Evolutionary conservation across 2,329 filamentous ascomycete genomes (phyloP).

Genomic region (Sporothrix sp.): DNA sequence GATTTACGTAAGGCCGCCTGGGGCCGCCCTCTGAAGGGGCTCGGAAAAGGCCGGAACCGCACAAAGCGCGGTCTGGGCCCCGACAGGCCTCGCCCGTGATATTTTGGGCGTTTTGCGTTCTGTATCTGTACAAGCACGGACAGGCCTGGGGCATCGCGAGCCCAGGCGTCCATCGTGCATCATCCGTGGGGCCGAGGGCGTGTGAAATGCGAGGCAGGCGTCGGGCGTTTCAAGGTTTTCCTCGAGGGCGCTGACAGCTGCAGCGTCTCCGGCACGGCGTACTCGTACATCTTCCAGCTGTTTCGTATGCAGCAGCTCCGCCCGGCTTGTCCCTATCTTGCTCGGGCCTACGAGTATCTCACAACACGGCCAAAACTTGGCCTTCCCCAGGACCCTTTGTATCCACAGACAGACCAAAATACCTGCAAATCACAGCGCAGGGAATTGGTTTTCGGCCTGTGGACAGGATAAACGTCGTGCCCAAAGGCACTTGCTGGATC

Average conservation of each 20-base stretch:
- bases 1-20: slow-evolving; percentile 10
- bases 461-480: no score
- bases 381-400: no score
- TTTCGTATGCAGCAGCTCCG: no score
- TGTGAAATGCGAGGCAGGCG: background rate
- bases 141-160: background rate
- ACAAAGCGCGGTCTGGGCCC: background rate
- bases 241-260: background rate
- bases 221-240: background rate
- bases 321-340: no score
- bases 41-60: slow-evolving; percentile 9
- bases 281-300: no score
- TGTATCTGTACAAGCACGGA: no score
- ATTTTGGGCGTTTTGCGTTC: background rate
- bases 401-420: background rate
- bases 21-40: background rate
- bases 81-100: background rate
- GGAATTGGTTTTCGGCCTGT: slow-evolving; percentile 1
- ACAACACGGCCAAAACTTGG: no score
- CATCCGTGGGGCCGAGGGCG: slow-evolving; percentile 1
- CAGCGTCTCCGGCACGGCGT: no score
- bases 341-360: no score
- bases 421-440: slow-evolving; percentile 1
- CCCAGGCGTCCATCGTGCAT: slow-evolving; percentile 1
- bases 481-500: no score